Conservation (phyloP, 2,329 filamentous ascomycete genomes). For the Ascochyta pisi region DNA sequence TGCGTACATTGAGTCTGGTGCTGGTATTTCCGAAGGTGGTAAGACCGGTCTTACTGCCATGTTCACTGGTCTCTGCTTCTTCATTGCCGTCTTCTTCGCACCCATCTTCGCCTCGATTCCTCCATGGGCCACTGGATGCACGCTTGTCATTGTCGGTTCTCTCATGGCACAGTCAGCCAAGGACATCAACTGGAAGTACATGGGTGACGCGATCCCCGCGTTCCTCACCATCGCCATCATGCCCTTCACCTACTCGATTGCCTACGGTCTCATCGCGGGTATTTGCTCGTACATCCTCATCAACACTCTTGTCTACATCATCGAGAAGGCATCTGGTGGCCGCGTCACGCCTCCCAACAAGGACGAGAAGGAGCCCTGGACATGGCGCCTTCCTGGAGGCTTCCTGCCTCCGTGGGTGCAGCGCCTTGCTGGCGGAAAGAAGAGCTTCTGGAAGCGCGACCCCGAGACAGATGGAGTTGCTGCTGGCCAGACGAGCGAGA, state of each 20-base stretch:
- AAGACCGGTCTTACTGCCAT: constrained; percentile 85
- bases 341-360: constrained; percentile 77
- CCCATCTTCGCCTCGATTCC: constrained; percentile 91
- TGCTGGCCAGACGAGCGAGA: constrained; percentile 34
- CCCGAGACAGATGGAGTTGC: constrained; percentile 34
- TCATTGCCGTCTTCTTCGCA: constrained; percentile 83
- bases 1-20: constrained; percentile 87
- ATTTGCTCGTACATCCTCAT: constrained; percentile 78
- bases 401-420: constrained; percentile 76
- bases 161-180: constrained; percentile 82
- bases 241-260: constrained; percentile 90
- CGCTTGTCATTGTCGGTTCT: constrained; percentile 85
- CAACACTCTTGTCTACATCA: constrained; percentile 73
- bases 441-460: constrained; percentile 70
- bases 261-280: constrained; percentile 83
- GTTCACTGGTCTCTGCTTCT: constrained; percentile 78
- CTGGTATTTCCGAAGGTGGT: constrained; percentile 86
- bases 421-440: constrained; percentile 70
- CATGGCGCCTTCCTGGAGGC: constrained; percentile 76
- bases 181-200: constrained; percentile 85
- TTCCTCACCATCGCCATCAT: constrained; percentile 85
- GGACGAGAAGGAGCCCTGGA: constrained; percentile 80
- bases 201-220: constrained; percentile 82
- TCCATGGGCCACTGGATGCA: constrained; percentile 87
- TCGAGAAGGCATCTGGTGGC: constrained; percentile 71